These are phyloP conservation scores for Amanita rubescens DNA, from an alignment of 768 basidiomycete genomes.

Conservation along the genomic window DNA sequence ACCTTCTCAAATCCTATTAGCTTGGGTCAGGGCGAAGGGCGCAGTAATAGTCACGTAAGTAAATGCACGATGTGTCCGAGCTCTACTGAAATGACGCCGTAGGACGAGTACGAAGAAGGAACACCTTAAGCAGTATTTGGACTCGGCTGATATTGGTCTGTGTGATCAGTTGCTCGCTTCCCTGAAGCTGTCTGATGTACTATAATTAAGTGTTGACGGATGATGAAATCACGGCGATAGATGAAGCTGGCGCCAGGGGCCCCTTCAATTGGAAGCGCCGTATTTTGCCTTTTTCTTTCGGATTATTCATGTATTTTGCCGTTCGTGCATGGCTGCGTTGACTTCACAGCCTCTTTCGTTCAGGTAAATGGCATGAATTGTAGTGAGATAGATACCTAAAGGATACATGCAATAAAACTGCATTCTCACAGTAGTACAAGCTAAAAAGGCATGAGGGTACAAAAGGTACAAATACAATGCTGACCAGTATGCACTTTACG, in stretches of 20 bases:
- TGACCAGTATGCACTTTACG: not conserved
- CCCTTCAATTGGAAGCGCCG: conserved; percentile 22
- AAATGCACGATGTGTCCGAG: not conserved
- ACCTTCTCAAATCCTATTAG: conserved; percentile 58
- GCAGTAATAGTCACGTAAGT: conserved; percentile 61
- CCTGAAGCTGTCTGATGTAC: not conserved
- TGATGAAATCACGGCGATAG: conserved; percentile 57
- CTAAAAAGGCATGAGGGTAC: not conserved
- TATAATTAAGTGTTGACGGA: conserved; percentile 39
- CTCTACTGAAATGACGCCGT: not conserved
- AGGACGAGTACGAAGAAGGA: conserved; percentile 57
- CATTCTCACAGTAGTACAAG: not conserved
- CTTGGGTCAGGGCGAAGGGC: conserved; percentile 64
- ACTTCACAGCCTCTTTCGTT: not conserved
- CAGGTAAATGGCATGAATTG: not conserved
- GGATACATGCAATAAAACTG: conserved; percentile 5
- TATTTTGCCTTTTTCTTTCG: not conserved
- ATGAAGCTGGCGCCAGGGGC: conserved; percentile 51
- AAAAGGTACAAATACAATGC: conserved; percentile 3
- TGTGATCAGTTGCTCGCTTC: conserved; percentile 3
- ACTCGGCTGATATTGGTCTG: conserved; percentile 46
- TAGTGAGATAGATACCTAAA: not conserved
- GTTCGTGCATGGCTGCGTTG: not conserved
- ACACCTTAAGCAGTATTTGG: conserved; percentile 62
- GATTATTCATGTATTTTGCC: not conserved